These are phyloP conservation scores for Myxozyma mucilagina DNA, from an alignment of 805 yeast species.

Conservation along the genomic window DNA sequence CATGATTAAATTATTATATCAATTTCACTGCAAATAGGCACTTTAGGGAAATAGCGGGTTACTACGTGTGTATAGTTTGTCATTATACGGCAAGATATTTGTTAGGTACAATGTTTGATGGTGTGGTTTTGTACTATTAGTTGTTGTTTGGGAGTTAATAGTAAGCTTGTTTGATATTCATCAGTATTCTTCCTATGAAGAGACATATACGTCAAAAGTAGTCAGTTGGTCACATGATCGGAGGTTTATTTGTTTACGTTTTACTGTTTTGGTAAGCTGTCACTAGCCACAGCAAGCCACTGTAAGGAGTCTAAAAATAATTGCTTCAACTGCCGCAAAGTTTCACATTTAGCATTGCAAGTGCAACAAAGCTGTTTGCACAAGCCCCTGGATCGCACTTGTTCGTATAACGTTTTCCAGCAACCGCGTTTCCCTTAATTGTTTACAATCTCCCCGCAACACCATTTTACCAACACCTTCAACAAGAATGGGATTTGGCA, in stretches of 20 bases:
- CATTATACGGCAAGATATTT: neutral
- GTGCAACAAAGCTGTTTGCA: neutral
- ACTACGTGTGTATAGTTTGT: neutral
- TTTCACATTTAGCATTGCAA: neutral
- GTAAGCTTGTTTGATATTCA: no score
- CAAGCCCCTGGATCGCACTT: neutral
- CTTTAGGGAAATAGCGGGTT: neutral
- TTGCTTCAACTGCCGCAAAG: neutral
- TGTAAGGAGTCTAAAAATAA: neutral
- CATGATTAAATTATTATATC: neutral
- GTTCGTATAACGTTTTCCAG: neutral
- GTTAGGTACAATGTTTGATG: neutral
- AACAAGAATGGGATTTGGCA: constrained; percentile 61
- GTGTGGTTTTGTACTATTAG: neutral
- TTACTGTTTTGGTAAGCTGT: neutral
- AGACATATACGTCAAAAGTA: neutral
- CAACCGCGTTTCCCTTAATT: neutral
- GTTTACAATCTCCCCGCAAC: neutral
- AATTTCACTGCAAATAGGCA: neutral
- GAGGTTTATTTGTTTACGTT: neutral
- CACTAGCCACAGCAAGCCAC: neutral
- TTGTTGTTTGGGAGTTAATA: no score
- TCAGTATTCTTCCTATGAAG: neutral
- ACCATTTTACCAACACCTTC: neutral
- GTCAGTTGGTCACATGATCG: neutral